Evolutionary conservation across 2,329 filamentous ascomycete species (phyloP).

Genomic region (Eutypella sp.): DNA sequence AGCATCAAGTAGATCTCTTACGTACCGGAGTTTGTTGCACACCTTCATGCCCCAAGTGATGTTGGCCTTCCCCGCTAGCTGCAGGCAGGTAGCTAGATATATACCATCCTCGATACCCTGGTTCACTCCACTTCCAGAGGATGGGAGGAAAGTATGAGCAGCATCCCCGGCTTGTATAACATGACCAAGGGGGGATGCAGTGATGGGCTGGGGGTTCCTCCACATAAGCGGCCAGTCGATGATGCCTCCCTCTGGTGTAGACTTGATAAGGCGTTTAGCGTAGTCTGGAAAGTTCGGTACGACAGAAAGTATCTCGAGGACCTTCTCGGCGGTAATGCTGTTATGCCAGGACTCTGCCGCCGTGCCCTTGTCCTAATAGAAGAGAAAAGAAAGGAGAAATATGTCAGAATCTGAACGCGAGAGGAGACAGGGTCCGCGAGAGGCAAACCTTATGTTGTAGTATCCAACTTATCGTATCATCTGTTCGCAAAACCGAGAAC

Average conservation of each 20-base stretch:
- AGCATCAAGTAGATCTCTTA: not conserved
- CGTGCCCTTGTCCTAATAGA: not conserved
- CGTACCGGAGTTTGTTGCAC: conserved; percentile 23
- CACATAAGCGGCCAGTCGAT: conserved; percentile 33
- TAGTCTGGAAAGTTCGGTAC: conserved; percentile 4
- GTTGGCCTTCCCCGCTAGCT: conserved; percentile 18
- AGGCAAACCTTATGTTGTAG: conserved; percentile 1
- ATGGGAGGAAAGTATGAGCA: conserved; percentile 30
- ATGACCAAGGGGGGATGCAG: conserved; percentile 20
- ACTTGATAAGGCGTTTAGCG: conserved; percentile 9
- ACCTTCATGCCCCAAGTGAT: conserved; percentile 18
- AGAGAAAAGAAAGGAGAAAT: too few relatives aligned
- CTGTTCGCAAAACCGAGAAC: too few relatives aligned
- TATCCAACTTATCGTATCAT: not conserved
- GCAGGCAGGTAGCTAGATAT: conserved; percentile 24
- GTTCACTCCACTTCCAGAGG: conserved; percentile 28
- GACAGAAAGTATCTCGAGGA: not conserved
- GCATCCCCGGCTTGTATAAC: conserved; percentile 29
- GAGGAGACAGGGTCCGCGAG: too few relatives aligned
- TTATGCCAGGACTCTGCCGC: conserved; percentile 1
- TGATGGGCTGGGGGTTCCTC: conserved; percentile 26
- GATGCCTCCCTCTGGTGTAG: conserved; percentile 21
- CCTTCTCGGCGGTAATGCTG: not conserved
- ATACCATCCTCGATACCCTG: conserved; percentile 30
- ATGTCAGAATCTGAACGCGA: too few relatives aligned